Evolutionary conservation across 202 grass and related monocot genomes (phyloP).

Genomic region (Cymbopogon flexuosus): DNA sequence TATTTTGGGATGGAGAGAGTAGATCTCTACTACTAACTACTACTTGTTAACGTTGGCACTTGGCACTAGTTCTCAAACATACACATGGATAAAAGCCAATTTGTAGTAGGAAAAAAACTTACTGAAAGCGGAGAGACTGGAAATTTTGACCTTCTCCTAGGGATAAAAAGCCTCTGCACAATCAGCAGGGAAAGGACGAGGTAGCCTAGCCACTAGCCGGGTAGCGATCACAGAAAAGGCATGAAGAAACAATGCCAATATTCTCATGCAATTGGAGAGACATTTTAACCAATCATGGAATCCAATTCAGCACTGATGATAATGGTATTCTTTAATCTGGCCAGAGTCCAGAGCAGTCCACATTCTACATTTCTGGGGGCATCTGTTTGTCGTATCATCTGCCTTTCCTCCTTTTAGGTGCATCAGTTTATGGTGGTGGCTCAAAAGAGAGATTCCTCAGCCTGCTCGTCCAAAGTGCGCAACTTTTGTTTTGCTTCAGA

Average conservation of each 20-base stretch:
- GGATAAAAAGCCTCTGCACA: not conserved
- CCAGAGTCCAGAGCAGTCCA: conserved; percentile 5
- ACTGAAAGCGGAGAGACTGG: not conserved
- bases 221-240: conserved; percentile 23
- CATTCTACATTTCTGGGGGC: not conserved
- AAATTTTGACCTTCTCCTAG: not conserved
- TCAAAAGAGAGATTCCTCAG: conserved; percentile 30
- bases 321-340: conserved; percentile 24
- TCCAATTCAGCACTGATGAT: conserved; percentile 40
- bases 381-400: conserved; percentile 11
- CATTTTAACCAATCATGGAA: conserved; percentile 32
- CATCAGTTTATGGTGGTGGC: not conserved
- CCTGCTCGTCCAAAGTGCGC: conserved; percentile 37
- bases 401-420: conserved; percentile 22
- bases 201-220: not conserved
- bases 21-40: not conserved
- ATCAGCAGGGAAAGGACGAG: not conserved
- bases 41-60: not conserved
- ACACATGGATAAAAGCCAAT: not conserved
- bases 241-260: conserved; percentile 20
- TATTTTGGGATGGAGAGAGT: too few species aligned
- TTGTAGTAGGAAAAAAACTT: not conserved
- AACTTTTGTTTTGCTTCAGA: conserved; percentile 41
- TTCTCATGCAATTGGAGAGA: conserved; percentile 11
- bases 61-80: not conserved